phyloP scores from a whole-genome alignment of 2,329 filamentous ascomycete species.

The Fusarium caatingaense region DNA sequence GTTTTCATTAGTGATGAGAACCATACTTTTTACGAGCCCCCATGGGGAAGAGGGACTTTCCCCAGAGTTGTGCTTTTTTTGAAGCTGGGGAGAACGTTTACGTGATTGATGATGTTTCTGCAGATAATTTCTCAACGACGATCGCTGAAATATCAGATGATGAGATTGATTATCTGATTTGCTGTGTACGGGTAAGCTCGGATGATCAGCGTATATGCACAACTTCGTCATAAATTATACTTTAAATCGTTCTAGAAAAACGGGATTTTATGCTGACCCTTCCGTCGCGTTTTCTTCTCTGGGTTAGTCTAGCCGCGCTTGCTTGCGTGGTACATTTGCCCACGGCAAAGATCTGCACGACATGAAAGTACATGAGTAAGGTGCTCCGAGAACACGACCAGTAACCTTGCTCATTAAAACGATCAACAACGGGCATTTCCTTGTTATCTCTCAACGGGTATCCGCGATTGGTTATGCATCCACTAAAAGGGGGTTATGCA shows the following conservation, averaged over 20 bases:
- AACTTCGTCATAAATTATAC: conserved; percentile 2
- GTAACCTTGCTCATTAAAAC: background rate
- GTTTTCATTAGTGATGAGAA: conserved; percentile 29
- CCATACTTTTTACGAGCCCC: conserved; percentile 8
- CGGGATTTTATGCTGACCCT: background rate
- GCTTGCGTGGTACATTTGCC: background rate
- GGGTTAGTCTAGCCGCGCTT: background rate
- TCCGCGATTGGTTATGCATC: background rate
- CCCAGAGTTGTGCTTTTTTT: conserved; percentile 10
- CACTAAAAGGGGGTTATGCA: conserved; percentile 14
- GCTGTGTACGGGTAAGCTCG: background rate
- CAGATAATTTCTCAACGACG: background rate
- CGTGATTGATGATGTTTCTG: background rate
- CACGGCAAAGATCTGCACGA: conserved; percentile 20
- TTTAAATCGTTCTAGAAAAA: conserved; percentile 22
- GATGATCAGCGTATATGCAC: conserved; percentile 9
- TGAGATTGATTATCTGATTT: background rate
- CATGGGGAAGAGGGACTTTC: conserved; percentile 29
- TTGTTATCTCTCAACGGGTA: background rate
- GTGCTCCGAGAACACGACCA: background rate
- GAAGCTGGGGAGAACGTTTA: background rate
- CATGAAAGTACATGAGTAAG: conserved; percentile 12
- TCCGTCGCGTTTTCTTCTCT: background rate
- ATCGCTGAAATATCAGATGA: background rate
- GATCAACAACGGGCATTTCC: conserved; percentile 2